These are phyloP conservation scores for Suillus americanus DNA, from an alignment of 768 basidiomycete genomes.

Conservation along the genomic window DNA sequence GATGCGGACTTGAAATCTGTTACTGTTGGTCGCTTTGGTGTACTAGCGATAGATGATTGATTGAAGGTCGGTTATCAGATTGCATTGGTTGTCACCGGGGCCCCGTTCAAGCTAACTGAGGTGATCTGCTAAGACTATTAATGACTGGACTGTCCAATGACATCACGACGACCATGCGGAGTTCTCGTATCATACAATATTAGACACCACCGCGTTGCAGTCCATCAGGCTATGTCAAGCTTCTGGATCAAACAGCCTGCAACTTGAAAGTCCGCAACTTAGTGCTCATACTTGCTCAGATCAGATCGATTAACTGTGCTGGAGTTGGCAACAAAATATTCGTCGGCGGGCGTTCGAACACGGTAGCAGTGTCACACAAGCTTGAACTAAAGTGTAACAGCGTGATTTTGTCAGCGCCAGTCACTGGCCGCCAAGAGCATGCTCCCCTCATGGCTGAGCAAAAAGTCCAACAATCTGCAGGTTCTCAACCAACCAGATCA, in stretches of 20 bases:
- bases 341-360: neutral
- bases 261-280: neutral
- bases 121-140: neutral
- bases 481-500: constrained; percentile 4
- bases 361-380: neutral
- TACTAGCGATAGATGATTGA: constrained; percentile 26
- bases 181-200: neutral
- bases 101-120: neutral
- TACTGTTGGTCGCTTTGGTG: constrained; percentile 28
- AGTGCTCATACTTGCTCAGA: neutral
- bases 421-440: constrained; percentile 13
- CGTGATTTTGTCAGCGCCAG: neutral
- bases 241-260: neutral
- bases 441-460: constrained; percentile 32
- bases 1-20: constrained; percentile 10
- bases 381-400: neutral
- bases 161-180: neutral
- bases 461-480: constrained; percentile 21
- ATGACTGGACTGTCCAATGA: neutral
- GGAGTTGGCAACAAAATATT: neutral
- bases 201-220: neutral
- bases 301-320: neutral
- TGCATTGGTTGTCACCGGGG: neutral
- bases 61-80: neutral
- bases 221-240: neutral